A percentile compares a stretch with the other conserved stretches of the same genome.
Conservation (phyloP, 2,329 filamentous ascomycete genomes). For the Juglanconis oblonga region DNA sequence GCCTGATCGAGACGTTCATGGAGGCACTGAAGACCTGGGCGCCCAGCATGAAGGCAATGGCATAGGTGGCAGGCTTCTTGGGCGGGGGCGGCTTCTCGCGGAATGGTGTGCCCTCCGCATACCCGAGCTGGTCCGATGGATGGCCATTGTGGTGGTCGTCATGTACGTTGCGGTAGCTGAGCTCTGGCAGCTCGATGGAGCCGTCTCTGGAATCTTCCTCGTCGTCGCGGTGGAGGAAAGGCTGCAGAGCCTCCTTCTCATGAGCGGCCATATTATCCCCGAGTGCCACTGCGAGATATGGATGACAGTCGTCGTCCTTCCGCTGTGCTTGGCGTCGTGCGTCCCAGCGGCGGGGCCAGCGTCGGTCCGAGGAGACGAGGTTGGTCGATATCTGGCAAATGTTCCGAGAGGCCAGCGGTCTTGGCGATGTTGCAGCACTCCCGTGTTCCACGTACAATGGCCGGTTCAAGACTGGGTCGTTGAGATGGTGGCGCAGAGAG, state of each 20-base stretch:
- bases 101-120: neutral
- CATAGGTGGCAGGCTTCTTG: neutral
- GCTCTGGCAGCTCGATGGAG: constrained; percentile 2
- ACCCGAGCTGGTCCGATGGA: neutral
- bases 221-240: neutral
- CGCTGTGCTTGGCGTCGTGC: no score
- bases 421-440: no score
- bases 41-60: constrained; percentile 4
- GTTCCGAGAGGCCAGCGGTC: no score
- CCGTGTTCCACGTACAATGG: no score
- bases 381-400: no score
- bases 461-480: no score
- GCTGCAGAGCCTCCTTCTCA: neutral
- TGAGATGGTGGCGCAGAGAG: no score
- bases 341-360: no score
- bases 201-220: neutral
- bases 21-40: constrained; percentile 6
- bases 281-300: no score
- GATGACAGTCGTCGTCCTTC: no score
- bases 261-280: no score
- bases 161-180: neutral
- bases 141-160: neutral
- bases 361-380: no score
- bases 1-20: constrained; percentile 5
- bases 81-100: neutral